These are phyloP conservation scores for Inonotus hispidus DNA, from an alignment of 1,284 basidiomycete genomes.

Conservation along the genomic window DNA sequence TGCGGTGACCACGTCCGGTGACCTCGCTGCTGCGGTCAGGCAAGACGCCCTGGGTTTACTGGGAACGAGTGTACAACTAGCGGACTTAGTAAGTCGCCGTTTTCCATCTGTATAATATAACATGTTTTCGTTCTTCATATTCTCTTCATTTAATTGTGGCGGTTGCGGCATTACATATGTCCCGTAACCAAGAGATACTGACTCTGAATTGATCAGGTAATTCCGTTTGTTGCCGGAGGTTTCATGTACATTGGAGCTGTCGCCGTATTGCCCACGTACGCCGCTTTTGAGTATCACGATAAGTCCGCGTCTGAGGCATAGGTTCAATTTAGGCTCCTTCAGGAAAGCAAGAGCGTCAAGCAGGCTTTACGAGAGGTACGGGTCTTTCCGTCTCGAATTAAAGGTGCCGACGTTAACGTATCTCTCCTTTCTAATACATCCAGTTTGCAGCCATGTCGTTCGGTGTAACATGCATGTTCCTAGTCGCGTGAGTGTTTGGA, in stretches of 20 bases:
- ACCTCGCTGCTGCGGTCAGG: slow-evolving; percentile 67
- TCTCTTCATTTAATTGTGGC: neutral
- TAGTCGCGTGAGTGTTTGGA: slow-evolving; percentile 68
- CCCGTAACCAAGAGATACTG: slow-evolving; percentile 20
- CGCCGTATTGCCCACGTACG: slow-evolving; percentile 83
- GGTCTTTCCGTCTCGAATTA: slow-evolving; percentile 2
- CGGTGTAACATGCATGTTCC: slow-evolving; percentile 83
- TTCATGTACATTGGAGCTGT: slow-evolving; percentile 91
- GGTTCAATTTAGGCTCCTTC: slow-evolving; percentile 52
- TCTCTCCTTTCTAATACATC: slow-evolving; percentile 18
- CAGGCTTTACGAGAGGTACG: slow-evolving; percentile 83
- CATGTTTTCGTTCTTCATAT: neutral
- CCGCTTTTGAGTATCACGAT: slow-evolving; percentile 9
- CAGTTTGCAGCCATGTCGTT: slow-evolving; percentile 87
- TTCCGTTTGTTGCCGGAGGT: slow-evolving; percentile 89
- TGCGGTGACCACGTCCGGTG: slow-evolving; percentile 33
- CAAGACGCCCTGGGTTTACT: slow-evolving; percentile 70
- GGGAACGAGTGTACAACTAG: slow-evolving; percentile 71
- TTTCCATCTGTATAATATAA: neutral
- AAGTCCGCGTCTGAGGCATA: slow-evolving; percentile 12
- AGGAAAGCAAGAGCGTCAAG: slow-evolving; percentile 78
- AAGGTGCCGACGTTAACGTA: neutral
- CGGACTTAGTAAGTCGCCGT: slow-evolving; percentile 61
- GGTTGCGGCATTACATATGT: slow-evolving; percentile 15
- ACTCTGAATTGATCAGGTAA: slow-evolving; percentile 47